These are phyloP conservation scores for Casaregolazyma lundiana DNA, from an alignment of 1,139 yeast genomes.

Conservation along the genomic window DNA sequence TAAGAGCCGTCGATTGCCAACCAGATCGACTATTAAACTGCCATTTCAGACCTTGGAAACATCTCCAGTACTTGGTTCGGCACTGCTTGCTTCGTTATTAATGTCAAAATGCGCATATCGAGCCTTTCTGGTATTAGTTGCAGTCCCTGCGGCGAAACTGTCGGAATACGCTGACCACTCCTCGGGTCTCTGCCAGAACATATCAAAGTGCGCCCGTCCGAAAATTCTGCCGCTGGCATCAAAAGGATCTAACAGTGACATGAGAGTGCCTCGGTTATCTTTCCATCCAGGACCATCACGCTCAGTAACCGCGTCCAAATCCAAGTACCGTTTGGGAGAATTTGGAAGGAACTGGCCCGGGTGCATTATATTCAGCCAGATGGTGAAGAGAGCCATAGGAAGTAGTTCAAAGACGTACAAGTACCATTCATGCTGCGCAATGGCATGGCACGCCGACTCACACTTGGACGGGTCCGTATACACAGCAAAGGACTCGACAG, in stretches of 20 bases:
- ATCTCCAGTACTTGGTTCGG: too few relatives aligned
- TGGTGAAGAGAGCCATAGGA: not conserved
- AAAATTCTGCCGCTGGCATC: not conserved
- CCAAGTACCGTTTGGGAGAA: not conserved
- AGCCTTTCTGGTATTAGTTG: not conserved
- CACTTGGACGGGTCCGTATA: not conserved
- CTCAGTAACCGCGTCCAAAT: not conserved
- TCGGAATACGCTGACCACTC: not conserved
- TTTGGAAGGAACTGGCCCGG: not conserved
- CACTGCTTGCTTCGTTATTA: too few relatives aligned
- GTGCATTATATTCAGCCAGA: not conserved
- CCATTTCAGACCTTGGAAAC: too few relatives aligned
- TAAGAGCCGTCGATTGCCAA: too few relatives aligned
- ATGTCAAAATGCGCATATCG: too few relatives aligned
- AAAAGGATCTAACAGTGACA: not conserved
- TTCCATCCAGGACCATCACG: not conserved
- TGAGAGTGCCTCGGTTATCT: not conserved
- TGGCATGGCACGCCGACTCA: not conserved
- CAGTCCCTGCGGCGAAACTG: not conserved
- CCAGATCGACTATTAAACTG: too few relatives aligned
- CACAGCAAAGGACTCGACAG: not conserved
- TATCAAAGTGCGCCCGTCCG: not conserved
- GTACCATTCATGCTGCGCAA: not conserved
- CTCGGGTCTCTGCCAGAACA: not conserved
- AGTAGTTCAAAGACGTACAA: not conserved